These are phyloP conservation scores for Mycena rebaudengoi DNA, from an alignment of 768 basidiomycete species.

Conservation along the genomic window DNA sequence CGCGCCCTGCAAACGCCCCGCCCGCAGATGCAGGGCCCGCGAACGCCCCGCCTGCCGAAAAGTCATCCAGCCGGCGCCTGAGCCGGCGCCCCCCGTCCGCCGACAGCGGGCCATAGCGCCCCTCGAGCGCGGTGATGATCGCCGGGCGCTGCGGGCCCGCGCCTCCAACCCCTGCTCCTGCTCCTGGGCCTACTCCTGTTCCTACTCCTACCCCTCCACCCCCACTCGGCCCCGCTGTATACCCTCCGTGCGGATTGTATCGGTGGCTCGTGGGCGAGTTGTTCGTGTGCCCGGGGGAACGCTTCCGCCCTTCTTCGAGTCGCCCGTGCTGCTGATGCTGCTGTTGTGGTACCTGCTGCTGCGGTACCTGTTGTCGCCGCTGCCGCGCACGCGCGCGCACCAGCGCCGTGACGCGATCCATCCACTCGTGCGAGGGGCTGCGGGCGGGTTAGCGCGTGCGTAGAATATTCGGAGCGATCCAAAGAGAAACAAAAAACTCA, in stretches of 20 bases:
- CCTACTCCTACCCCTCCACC: neutral
- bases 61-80: no score
- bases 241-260: no score
- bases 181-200: neutral
- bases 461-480: neutral
- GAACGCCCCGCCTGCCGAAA: no score
- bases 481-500: slow-evolving; percentile 16
- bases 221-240: neutral
- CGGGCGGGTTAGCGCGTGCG: neutral
- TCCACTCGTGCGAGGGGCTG: slow-evolving; percentile 88
- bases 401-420: slow-evolving; percentile 66
- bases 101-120: neutral
- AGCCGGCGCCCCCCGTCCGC: neutral
- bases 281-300: no score
- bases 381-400: slow-evolving; percentile 31
- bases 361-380: neutral
- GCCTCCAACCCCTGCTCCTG: neutral
- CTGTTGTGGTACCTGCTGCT: neutral
- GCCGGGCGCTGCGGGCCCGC: neutral
- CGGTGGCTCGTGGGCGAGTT: no score
- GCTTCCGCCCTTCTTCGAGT: no score
- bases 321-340: no score
- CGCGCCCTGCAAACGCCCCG: no score
- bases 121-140: neutral
- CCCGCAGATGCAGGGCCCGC: no score